phyloP scores from a whole-genome alignment of 257 asterid species.

The Rehmannia glutinosa region DNA sequence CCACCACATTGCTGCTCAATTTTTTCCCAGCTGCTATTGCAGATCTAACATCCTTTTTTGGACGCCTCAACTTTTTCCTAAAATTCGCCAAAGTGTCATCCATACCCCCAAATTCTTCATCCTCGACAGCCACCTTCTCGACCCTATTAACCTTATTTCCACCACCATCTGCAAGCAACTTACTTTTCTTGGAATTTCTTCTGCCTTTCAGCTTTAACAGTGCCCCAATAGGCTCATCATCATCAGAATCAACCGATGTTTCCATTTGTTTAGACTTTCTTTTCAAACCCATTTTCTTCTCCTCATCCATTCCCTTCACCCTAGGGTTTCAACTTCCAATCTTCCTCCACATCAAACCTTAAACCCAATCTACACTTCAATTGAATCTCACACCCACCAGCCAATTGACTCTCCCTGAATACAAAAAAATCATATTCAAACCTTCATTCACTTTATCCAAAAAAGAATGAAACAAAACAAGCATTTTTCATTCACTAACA shows the following conservation, averaged over 20 bases:
- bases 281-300: constrained; percentile 47
- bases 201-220: constrained; percentile 67
- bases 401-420: constrained; percentile 26
- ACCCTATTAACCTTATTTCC: constrained; percentile 33
- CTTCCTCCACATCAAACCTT: constrained; percentile 51
- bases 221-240: constrained; percentile 78
- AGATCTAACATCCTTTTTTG: constrained; percentile 57
- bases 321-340: constrained; percentile 43
- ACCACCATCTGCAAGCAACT: constrained; percentile 40
- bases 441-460: background rate
- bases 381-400: constrained; percentile 25
- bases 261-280: constrained; percentile 39
- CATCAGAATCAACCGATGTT: constrained; percentile 51
- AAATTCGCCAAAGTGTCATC: constrained; percentile 88
- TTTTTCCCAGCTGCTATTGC: constrained; percentile 24
- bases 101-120: constrained; percentile 70
- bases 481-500: background rate
- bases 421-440: constrained; percentile 7
- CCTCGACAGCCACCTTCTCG: constrained; percentile 38
- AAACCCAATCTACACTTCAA: constrained; percentile 35
- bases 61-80: constrained; percentile 77
- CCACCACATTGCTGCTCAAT: constrained; percentile 21
- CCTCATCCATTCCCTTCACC: constrained; percentile 64
- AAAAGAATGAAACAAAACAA: background rate
- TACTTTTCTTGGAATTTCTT: constrained; percentile 51